Evolutionary conservation across 1,284 basidiomycete genomes (phyloP).

Genomic region (Pascua sp.): DNA sequence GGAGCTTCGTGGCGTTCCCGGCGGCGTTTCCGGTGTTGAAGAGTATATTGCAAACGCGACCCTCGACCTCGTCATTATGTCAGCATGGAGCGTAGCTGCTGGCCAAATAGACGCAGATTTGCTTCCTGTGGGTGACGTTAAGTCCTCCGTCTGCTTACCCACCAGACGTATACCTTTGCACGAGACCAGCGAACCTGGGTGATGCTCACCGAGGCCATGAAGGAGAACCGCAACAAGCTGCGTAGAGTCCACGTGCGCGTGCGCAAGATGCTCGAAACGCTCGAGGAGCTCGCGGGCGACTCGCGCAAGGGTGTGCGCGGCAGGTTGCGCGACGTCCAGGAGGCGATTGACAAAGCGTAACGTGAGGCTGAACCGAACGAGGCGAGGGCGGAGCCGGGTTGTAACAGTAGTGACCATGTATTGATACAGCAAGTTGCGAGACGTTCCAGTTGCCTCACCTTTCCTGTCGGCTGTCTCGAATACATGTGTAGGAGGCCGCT

Average conservation of each 20-base stretch:
- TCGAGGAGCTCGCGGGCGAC: constrained; percentile 38
- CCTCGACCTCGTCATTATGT: constrained; percentile 48
- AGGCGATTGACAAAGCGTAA: constrained; percentile 20
- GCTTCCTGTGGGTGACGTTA: constrained; percentile 40
- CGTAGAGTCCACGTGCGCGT: constrained; percentile 27
- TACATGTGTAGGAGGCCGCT: too few relatives aligned
- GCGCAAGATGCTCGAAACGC: constrained; percentile 22
- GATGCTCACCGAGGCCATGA: constrained; percentile 33
- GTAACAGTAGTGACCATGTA: too few relatives aligned
- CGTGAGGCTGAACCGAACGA: too few relatives aligned
- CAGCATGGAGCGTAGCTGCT: constrained; percentile 39
- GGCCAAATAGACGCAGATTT: constrained; percentile 32
- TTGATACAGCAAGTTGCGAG: too few relatives aligned
- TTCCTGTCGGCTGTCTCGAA: too few relatives aligned
- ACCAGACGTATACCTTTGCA: constrained; percentile 48
- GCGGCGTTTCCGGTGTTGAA: constrained; percentile 40
- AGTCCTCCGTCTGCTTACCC: not conserved
- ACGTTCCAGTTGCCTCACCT: too few relatives aligned
- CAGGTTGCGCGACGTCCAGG: constrained; percentile 30
- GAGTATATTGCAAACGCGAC: constrained; percentile 48
- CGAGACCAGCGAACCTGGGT: constrained; percentile 44
- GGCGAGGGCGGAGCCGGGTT: too few relatives aligned
- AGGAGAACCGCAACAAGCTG: constrained; percentile 17
- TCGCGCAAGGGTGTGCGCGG: constrained; percentile 37
- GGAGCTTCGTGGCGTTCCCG: constrained; percentile 41